Base-by-base conservation (phyloP, 2,329 filamentous ascomycete genomes). In the Fusarium compactum region DNA sequence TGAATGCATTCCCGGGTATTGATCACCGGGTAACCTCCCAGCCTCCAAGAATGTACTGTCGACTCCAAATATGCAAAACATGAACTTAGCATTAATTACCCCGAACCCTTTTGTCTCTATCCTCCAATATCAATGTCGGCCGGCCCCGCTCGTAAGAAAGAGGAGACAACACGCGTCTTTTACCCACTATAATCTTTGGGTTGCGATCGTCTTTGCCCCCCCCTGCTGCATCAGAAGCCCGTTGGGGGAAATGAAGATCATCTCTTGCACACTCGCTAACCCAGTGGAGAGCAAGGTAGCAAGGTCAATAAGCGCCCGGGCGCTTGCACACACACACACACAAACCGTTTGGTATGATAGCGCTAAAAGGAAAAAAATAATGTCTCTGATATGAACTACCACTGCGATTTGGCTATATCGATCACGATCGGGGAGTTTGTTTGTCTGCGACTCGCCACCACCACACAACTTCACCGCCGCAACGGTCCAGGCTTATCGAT, bases 181-280 rank as follows among this genome's bases (percentile, higher is more conserved):
- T 60, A 54, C 34, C 70, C 70, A 64, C 70, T 41, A 38, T 38
- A 65, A 59, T 71, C 41, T 70, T 59, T 53, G 24, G 50, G 46
- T 46, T 60, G 34, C 50, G 65, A 70, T 72, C 62, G 45, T 47
- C 48, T 18, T 38, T 41, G 20, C 32, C 38, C 45, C 62, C 62
- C 62, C 51, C 41, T 64, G 47, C 29, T 64, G 40, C 63, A 68
- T 65, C 65, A 69, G 45, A 62, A 58, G 22, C 52, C 43, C 59
- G 66, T 69, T 68, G 55, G 67, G 52, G 70, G 60, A 73, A 73
- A 73, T 73, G 70, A 73, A 71, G 70, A 73, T 73, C 70, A 73
- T 73, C 71, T 73, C 57, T 27, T 62, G 48, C 64, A 65, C 30
- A 38, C 16, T 55, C 32, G 22, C 43, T 57, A 57, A 52, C 46